These are phyloP conservation scores for Trichomonas gallinae DNA, from an alignment of 208 protist species.

Conservation along the genomic window DNA sequence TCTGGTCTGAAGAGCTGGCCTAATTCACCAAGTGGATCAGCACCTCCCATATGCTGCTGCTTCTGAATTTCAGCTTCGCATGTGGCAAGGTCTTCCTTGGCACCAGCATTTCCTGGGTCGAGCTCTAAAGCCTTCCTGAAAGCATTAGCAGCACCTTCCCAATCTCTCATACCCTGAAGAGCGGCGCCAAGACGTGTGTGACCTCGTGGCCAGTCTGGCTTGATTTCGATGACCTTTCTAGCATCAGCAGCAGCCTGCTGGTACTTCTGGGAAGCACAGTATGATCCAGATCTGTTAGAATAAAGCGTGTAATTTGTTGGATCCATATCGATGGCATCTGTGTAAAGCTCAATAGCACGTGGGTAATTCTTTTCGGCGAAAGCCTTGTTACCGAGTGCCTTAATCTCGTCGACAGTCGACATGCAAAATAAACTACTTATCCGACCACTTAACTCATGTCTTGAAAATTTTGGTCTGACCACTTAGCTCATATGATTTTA, in stretches of 20 bases:
- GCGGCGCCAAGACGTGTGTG: neutral
- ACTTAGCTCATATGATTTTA: no score
- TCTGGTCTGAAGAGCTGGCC: neutral
- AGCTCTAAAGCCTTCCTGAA: constrained; percentile 18
- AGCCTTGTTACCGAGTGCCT: constrained; percentile 21
- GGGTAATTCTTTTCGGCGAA: neutral
- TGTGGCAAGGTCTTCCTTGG: neutral
- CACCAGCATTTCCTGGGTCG: neutral
- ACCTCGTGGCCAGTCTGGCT: neutral
- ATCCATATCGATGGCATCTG: constrained; percentile 24
- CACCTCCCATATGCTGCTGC: neutral
- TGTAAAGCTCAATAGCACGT: neutral
- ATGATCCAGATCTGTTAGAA: constrained; percentile 26
- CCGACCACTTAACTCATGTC: neutral
- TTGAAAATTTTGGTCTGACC: neutral
- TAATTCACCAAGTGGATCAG: neutral
- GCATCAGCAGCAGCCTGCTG: neutral
- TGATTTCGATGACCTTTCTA: neutral
- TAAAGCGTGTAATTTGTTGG: constrained; percentile 15
- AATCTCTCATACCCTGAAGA: constrained; percentile 6
- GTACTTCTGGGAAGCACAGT: neutral
- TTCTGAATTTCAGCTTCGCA: neutral
- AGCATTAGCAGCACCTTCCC: neutral
- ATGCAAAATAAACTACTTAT: neutral
- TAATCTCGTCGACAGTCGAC: constrained; percentile 17